Base-by-base conservation (phyloP, 2,329 filamentous ascomycete genomes). In the Fusarium hainanense region DNA sequence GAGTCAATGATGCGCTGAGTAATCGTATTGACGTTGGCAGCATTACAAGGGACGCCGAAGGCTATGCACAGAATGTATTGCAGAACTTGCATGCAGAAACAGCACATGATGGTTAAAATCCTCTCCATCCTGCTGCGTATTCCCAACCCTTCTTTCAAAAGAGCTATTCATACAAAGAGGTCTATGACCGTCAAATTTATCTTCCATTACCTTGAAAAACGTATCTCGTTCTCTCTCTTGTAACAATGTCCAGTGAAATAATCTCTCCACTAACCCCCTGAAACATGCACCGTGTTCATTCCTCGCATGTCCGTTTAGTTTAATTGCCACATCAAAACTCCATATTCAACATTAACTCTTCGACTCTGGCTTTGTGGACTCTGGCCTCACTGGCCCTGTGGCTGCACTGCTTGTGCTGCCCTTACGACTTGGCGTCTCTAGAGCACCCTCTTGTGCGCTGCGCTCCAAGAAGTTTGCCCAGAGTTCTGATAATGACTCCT, bases 401-500 rank as follows among this genome's bases (percentile, higher is more conserved):
- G 83, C 79, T 12, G 79, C 77, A 70, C 85, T 88, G 40, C 84
- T 85, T 64, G 82, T 78, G 70, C 87, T 89, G 25, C 80, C 85
- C 75, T 88, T 88, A 56, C 86, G 80, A 18, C 81, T 81, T 10
- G 81, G 75, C 5, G 80, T 82, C 16, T 70, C 70, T 10, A 73
- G 68, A 6, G 74, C 71, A 7, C 80, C 80, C 76, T 90, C 89
- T 69, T 89, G 87, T 8, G 87, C 88, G 72, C 87, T 90, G 34
- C 88, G 87, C 79, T 98, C 94, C 28, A 98, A 82, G 80, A 98
- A 98, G 44, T 92, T 92, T n/a, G 93, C 93, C 94, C 94, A 98
- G 23, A 98, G 83, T 75, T 98, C 95, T 12, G 94, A 93, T 9
- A 98, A 83, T 1, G 92, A 93, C 80, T 98, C 95, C 79, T 90